phyloP scores from a whole-genome alignment of 352 stramenopile species.

The Halophytophthora polymorphica region DNA sequence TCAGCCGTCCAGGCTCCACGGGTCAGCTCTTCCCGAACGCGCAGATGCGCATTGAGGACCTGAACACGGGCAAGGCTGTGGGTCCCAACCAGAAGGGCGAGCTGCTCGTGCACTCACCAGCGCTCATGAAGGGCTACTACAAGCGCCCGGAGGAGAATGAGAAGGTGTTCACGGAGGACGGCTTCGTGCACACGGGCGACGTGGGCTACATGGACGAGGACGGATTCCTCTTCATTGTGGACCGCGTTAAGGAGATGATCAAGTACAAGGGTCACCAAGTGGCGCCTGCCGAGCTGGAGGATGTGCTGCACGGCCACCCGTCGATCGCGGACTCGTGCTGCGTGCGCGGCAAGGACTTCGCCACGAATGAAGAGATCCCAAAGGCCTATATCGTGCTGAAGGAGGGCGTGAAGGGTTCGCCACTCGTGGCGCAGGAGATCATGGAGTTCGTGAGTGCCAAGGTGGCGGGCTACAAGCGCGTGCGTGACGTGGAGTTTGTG shows the following conservation, averaged over 20 bases:
- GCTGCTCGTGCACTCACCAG: constrained; percentile 53
- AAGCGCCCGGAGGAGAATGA: constrained; percentile 80
- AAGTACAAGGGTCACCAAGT: constrained; percentile 93
- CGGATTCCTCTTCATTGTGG: constrained; percentile 88
- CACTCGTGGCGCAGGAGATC: constrained; percentile 10
- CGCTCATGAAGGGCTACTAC: constrained; percentile 34
- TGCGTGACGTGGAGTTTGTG: constrained; percentile 86
- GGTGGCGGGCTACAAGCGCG: constrained; percentile 84
- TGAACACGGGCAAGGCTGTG: constrained; percentile 31
- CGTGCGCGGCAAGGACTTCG: constrained; percentile 42
- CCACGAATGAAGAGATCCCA: constrained; percentile 77
- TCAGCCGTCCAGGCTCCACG: constrained; percentile 25
- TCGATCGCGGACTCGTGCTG: constrained; percentile 74
- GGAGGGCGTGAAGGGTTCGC: too few relatives aligned
- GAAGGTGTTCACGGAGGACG: constrained; percentile 60
- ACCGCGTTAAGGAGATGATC: constrained; percentile 93
- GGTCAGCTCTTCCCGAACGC: constrained; percentile 35
- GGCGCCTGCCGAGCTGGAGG: constrained; percentile 89
- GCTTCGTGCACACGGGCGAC: constrained; percentile 88
- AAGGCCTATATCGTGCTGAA: constrained; percentile 89
- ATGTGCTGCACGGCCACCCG: constrained; percentile 79
- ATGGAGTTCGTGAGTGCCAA: constrained; percentile 72
- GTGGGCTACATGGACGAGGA: constrained; percentile 89
- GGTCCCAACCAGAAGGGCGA: constrained; percentile 43
- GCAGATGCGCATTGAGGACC: constrained; percentile 30